Evolutionary conservation across 768 basidiomycete species (phyloP), one percentile per base, ranked within the genome.

Genomic region (Hydnum rufescens): DNA sequence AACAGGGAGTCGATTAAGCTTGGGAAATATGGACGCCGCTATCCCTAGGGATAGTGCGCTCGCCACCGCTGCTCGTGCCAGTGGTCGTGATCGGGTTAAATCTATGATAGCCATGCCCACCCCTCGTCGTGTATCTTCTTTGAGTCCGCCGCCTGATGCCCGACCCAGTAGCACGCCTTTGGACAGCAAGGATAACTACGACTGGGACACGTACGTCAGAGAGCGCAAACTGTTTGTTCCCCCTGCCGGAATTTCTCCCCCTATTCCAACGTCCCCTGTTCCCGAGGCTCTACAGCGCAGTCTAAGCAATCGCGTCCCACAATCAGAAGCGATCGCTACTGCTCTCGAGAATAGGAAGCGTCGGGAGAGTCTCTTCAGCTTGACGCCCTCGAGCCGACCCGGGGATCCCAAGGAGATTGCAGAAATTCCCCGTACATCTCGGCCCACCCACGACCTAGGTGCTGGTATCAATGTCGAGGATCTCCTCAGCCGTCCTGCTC

Each of bases 181-280:
- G 32, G 19, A 29, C 32, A 4, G 3, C 22, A 39, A 25, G 19
- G 31, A 22, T 3, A 39, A 47, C 47, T n/a, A 32, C 29, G 48
- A 31, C 34, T 95, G 89, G 89, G 82, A 92, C 56, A 66, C 73
- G 42, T 93, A 95, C 63, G 73, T 89, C 48, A 77, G 77, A 43
- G 85, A 92, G 49, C 75, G 89, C 52, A 86, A 82, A 61, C 70
- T 95, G 16, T 65, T 90, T 55, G 82, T 85, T 59, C 86, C 87
- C 42, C 85, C 86, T 5, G 73, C 78, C 19, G 84, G 86, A 4
- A 73, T 85, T 42, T 75, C 84, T 16, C 71, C 77, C n/a, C 84
- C 86, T 1, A 87, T 89, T 59, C 66, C 71, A 4, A 76, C 80
- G n/a, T 74, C 74, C 4, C 68, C 73, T 26, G 58, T 67, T 43